phyloP scores from a whole-genome alignment of 140 eudicot species.

The Ambrosia hybrid region DNA sequence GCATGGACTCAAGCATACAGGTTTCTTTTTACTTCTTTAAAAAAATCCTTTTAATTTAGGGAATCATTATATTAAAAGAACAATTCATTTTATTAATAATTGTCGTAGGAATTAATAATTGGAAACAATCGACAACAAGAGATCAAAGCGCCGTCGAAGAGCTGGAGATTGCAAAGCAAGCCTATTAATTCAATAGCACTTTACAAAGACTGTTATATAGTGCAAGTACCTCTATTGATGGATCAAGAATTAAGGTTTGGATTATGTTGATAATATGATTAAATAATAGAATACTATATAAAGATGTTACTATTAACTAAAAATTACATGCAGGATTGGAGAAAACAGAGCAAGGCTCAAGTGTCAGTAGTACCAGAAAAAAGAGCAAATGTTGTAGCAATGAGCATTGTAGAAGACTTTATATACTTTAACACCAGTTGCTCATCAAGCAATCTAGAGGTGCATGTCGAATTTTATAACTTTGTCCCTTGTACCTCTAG shows the following conservation, averaged over 20 bases:
- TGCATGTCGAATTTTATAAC: conserved; percentile 20
- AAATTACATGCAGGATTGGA: conserved; percentile 64
- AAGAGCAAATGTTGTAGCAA: conserved; percentile 54
- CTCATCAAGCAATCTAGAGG: conserved; percentile 69
- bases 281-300: neutral
- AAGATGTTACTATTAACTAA: conserved; percentile 6
- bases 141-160: too few species aligned
- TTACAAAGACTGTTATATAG: conserved; percentile 75
- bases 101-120: conserved; percentile 50
- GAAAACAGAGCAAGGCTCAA: conserved; percentile 54
- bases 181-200: conserved; percentile 56
- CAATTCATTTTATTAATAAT: neutral
- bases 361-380: conserved; percentile 55
- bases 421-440: conserved; percentile 57
- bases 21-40: conserved; percentile 18
- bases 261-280: neutral
- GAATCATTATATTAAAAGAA: neutral
- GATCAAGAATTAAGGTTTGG: conserved; percentile 66
- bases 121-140: conserved; percentile 67
- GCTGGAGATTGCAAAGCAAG: conserved; percentile 70
- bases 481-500: neutral
- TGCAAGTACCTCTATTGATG: conserved; percentile 62
- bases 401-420: conserved; percentile 82
- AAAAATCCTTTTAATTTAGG: too few species aligned
- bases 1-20: conserved; percentile 84